These are phyloP conservation scores for Vitis cinerea DNA, from an alignment of 164 flowering plant species.

Conservation along the genomic window DNA sequence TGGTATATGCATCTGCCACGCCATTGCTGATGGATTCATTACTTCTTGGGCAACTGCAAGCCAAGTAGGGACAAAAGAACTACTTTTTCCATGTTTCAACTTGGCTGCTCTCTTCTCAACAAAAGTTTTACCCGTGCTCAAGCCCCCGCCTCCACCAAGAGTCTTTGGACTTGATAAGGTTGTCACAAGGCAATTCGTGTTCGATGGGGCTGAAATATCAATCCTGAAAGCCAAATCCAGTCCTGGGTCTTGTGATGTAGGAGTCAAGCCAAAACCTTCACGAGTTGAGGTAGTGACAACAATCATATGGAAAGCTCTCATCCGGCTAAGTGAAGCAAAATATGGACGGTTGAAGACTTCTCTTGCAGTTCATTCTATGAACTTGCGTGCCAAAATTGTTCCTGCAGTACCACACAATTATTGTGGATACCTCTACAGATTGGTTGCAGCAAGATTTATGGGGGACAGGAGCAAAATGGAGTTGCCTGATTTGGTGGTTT, in stretches of 20 bases:
- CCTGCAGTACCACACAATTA: neutral
- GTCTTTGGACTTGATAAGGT: neutral
- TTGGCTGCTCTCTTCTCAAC: neutral
- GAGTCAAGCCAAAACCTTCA: neutral
- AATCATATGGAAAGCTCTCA: slow-evolving; percentile 6
- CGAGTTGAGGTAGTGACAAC: slow-evolving; percentile 11
- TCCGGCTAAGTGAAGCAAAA: neutral
- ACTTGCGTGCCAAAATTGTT: neutral
- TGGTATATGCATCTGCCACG: slow-evolving; percentile 5
- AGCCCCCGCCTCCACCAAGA: neutral
- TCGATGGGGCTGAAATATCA: neutral
- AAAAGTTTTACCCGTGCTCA: neutral
- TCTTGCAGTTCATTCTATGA: neutral
- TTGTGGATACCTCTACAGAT: neutral
- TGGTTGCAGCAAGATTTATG: too few relatives aligned
- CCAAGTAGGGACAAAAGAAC: neutral
- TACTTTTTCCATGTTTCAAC: neutral
- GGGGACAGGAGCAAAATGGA: neutral
- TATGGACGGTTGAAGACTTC: neutral
- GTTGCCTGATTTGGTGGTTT: neutral
- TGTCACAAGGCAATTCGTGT: slow-evolving; percentile 1
- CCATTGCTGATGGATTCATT: neutral
- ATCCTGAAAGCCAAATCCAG: neutral
- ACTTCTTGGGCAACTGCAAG: slow-evolving; percentile 6
- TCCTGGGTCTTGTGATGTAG: neutral